Evolutionary conservation across 352 stramenopile genomes (phyloP).

Genomic region (Peronospora destructor): DNA sequence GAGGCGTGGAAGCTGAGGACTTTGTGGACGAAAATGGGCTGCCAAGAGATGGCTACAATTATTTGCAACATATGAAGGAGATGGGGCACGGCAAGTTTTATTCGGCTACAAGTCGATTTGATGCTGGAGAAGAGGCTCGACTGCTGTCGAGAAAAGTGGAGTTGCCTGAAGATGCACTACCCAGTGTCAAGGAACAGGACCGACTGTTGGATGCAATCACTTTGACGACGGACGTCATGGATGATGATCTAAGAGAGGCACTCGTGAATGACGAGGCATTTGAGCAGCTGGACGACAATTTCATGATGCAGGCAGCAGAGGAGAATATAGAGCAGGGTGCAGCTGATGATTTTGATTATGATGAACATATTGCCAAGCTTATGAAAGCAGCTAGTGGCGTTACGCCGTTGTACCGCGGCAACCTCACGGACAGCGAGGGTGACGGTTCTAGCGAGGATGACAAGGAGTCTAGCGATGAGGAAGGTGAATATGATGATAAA

Average conservation of each 20-base stretch:
- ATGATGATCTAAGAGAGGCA: constrained; percentile 76
- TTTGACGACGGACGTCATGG: constrained; percentile 82
- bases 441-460: constrained; percentile 86
- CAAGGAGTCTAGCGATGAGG: constrained; percentile 37
- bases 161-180: constrained; percentile 59
- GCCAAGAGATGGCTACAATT: constrained; percentile 90
- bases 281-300: constrained; percentile 89
- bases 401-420: constrained; percentile 47
- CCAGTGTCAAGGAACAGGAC: constrained; percentile 60
- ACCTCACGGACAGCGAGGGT: constrained; percentile 67
- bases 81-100: constrained; percentile 85
- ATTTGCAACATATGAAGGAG: constrained; percentile 88
- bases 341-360: constrained; percentile 85
- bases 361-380: constrained; percentile 89
- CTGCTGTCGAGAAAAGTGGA: constrained; percentile 56
- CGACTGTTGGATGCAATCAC: constrained; percentile 81
- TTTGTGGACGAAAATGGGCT: constrained; percentile 85
- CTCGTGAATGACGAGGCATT: constrained; percentile 80
- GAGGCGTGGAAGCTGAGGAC: constrained; percentile 54
- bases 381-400: constrained; percentile 83
- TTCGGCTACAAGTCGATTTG: constrained; percentile 62
- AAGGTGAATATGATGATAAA: constrained; percentile 24
- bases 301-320: constrained; percentile 72
- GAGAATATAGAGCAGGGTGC: constrained; percentile 34
- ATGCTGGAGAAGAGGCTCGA: constrained; percentile 34